phyloP scores from a whole-genome alignment of 345 rosid species.

The Barbarea vulgaris region DNA sequence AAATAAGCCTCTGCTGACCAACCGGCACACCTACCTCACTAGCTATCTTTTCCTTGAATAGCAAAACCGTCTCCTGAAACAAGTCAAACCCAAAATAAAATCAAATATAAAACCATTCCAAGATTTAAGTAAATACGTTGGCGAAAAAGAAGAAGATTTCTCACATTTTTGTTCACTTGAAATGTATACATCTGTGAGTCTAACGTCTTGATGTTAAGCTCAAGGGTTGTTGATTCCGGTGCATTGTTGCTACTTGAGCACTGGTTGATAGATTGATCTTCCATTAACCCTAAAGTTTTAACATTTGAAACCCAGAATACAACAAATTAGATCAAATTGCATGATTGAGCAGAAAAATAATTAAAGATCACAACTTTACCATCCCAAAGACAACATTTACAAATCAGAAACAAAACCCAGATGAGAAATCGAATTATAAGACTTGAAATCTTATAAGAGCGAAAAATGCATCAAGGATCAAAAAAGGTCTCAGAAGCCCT shows the following conservation, averaged over 20 bases:
- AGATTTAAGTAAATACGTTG: background rate
- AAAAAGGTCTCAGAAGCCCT: background rate
- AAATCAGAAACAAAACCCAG: conserved; percentile 18
- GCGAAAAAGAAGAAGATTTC: conserved; percentile 24
- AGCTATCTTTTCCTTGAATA: conserved; percentile 90
- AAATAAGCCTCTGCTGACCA: conserved; percentile 88
- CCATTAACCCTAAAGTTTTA: conserved; percentile 56
- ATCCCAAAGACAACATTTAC: conserved; percentile 15
- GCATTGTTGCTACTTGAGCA: conserved; percentile 55
- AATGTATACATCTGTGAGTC: conserved; percentile 76
- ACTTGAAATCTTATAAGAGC: background rate
- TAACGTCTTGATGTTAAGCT: conserved; percentile 84
- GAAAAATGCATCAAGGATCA: background rate
- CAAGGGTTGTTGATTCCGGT: conserved; percentile 56
- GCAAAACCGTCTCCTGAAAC: conserved; percentile 69
- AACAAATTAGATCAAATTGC: background rate
- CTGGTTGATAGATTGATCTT: conserved; percentile 50
- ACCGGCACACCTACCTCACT: conserved; percentile 70
- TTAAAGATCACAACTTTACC: background rate
- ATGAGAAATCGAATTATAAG: conserved; percentile 9
- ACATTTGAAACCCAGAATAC: background rate
- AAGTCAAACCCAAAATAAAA: conserved; percentile 11
- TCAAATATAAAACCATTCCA: background rate
- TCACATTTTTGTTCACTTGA: conserved; percentile 74
- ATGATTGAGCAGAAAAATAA: conserved; percentile 1